Percentiles rank a stretch among this genome's conserved stretches.
These are phyloP conservation scores for Psilocybe mexicana DNA, from an alignment of 1,284 basidiomycete genomes.

Conservation along the genomic window DNA sequence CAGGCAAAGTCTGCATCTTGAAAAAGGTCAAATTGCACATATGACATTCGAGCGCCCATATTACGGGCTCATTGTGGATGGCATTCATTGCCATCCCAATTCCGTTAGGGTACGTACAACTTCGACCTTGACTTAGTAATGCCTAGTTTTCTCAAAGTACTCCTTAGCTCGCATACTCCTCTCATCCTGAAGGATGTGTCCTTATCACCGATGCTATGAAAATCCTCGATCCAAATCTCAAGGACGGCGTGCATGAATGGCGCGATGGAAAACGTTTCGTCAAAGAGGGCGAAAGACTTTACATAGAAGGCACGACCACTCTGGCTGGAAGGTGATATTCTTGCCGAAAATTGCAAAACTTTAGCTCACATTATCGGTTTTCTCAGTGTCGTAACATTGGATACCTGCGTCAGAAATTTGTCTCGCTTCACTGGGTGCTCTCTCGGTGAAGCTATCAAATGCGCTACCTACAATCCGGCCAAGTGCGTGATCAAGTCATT, in stretches of 20 bases:
- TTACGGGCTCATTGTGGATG: conserved; percentile 90
- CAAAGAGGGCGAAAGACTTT: conserved; percentile 81
- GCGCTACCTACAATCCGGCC: conserved; percentile 83
- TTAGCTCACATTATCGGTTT: not conserved
- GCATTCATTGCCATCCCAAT: conserved; percentile 89
- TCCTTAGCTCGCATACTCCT: conserved; percentile 75
- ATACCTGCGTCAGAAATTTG: conserved; percentile 85
- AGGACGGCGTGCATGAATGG: conserved; percentile 87
- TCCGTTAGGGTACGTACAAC: conserved; percentile 68
- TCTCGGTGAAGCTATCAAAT: conserved; percentile 80
- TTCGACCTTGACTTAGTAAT: not conserved
- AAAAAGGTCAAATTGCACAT: conserved; percentile 40
- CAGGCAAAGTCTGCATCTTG: conserved; percentile 35
- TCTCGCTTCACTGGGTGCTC: conserved; percentile 80
- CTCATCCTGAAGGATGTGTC: conserved; percentile 82
- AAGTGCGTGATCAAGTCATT: conserved; percentile 41
- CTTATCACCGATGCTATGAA: conserved; percentile 90
- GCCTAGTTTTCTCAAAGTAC: not conserved
- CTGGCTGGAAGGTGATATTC: conserved; percentile 75
- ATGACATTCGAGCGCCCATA: conserved; percentile 73
- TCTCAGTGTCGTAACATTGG: conserved; percentile 72
- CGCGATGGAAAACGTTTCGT: conserved; percentile 76
- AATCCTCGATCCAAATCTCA: conserved; percentile 81
- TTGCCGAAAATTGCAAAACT: not conserved
- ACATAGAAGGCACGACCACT: conserved; percentile 82